Evolutionary conservation across 1,284 basidiomycete species (phyloP), one percentile per base, ranked within the genome.

Genomic region (Tilletia walkeri): DNA sequence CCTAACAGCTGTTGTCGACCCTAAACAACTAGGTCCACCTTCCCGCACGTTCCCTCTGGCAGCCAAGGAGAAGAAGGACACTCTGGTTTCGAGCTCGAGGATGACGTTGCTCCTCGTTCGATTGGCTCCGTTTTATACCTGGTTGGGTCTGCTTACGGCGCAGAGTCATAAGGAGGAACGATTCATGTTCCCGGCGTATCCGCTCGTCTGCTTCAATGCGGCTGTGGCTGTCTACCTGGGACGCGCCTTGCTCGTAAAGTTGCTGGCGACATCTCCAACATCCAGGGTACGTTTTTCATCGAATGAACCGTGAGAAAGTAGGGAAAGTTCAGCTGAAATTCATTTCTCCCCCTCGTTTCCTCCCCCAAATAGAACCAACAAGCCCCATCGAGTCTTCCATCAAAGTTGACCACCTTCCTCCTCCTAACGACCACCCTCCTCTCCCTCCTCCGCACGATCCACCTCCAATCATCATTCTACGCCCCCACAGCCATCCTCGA

Each of bases 121-220:
- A 56, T 86, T 98, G 18, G 84, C 88, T 5, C 94, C 94, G 0
- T 88, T 95, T 78, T 98, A 99, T 85, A 77, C 97, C 38, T 99
- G 96, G 95, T 81, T 91, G 65, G 87, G 84, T 2, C 89, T 96
- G 74, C 86, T 99, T 74, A 90, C 89, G 7, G 74, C 87, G 1
- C 96, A 99, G 85, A 85, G 91, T 4, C 96, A 99, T 86, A 99
- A 99, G 86, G 96, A 99, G 84, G 96, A 99, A 84, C 88, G 96
- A 34, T 99, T 99, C 86, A 92, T 99, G 90, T 99, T 90, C 85
- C 95, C 96, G 0, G 90, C 89, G 1, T 99, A 97, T 84, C 91
- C 94, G 0, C 85, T 98, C 59, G 85, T 99, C 67, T 93, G 92
- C 83, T 92, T 99, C 85, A 98, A 98, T 84, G 95, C 94, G 0